Base-by-base conservation (phyloP, 768 basidiomycete genomes). In the Filobasidium floriforme region DNA sequence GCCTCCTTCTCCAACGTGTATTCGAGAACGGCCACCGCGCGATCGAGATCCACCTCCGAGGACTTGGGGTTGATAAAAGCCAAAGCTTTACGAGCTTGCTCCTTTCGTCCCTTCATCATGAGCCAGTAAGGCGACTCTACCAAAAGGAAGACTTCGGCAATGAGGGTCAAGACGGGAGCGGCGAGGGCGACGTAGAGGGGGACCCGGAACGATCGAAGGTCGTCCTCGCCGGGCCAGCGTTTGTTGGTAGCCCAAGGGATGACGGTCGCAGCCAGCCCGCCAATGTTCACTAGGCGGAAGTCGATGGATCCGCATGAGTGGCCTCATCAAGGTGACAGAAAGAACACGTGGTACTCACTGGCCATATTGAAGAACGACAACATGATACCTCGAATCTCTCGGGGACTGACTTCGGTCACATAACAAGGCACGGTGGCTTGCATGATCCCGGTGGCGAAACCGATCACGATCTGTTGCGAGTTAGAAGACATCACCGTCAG, bases 71-170 rank as follows among this genome's bases (percentile, higher is more conserved):
- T 55, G 40, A 69, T 32, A 37, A 40, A 44, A 10, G 32, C 7
- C 40, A 69, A 61, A 14, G 61, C 14, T 29, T 63, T 63, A 2
- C 61, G 29, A 9, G 68, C 68, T 22, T 63, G 29, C 7, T 59
- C 65, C 29, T 57, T 59, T 11, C 54, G 22, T 14, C 63, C 67
- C 22, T 66, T 62, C 60, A 66, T 41, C 44, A 68, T 40, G 7
- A 71, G 67, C 70, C 70, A 73, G 49, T 67, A 66, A 0, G 72
- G 72, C 1, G 67, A 68, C 55, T 72, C 72, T 15, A 67, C 66
- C 15, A 73, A 60, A 60, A 71, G n/a, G 24, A 60, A 54, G 15
- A 71, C 60, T 29, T 71, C 40, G 46, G 70, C 41, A 44, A 63
- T 7, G 22, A 68, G 64, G 9, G 67, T 62, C 24, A 68, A 54